Base-by-base conservation (phyloP, 306 rosid species). In the Prinsepia uniflora region DNA sequence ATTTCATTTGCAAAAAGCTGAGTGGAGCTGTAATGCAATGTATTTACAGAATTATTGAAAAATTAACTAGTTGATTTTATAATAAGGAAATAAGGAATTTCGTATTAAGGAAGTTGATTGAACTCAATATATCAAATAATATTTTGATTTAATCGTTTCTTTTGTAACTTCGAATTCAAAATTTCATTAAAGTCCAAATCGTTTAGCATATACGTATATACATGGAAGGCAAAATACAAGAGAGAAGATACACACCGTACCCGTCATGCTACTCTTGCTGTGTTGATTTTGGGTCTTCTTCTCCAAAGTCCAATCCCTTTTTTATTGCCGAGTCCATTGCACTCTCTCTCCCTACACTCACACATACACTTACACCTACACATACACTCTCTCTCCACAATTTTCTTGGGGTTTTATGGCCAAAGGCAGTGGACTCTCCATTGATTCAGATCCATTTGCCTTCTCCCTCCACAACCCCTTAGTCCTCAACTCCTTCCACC, bases 241-340 rank as follows among this genome's bases (percentile, higher is more conserved):
- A 30, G 36, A 30, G 36, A 30, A 30, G 36, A 30, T 2, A 30
- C 36, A 30, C 36, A 1, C 36, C 36, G 36, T 30, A 7, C 58
- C 14, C 2, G 24, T 12, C 58, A 53, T 5, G 18, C 22, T 53
- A 53, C 55, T 44, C 40, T 46, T 45, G 42, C 72, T 30, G 14
- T 48, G 30, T 42, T 47, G 69, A 20, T n/a, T 50, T 75, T 30
- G 77, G 84, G 84, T 80, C 81, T 72, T 83, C 84, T 78, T 83
- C 79, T 72, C 36, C 36, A 41, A 74, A 83, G 88, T 88, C 85
- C 57, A 69, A 60, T 18, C 63, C 53, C 98, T n/a, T 55, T 59
- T 86, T 87, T 86, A 82, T 75, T 78, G 98, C 89, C 96, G 83
- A 86, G 86, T 87, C 86, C 81, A 74, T 76, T 83, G 96, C 87